Base-by-base conservation (phyloP, 768 basidiomycete genomes). In the Xerocomellus dryophilus region DNA sequence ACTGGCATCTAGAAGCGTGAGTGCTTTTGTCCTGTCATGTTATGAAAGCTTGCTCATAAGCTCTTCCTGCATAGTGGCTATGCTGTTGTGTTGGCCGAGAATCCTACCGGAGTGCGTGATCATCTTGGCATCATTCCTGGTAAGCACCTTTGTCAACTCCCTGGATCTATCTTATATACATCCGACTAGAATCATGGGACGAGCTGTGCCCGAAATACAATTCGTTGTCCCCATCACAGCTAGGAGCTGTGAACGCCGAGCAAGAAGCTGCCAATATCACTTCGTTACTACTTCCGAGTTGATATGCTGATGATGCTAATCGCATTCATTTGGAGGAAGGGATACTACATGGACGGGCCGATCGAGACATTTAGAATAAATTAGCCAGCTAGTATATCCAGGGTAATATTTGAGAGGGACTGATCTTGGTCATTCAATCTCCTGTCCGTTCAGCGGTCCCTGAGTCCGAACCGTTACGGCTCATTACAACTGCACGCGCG, bases 1-100 rank as follows among this genome's bases (percentile, higher is more conserved):
- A 70, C 21, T 68, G 67, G 68, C 68, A 68, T 43, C 48, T 68
- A 0, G 57, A 63, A 42, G 53, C 50, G 67, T 65, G 14, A 38
- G 67, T 54, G 10, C 27, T 42, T 14, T 20, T 11, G 5, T 9
- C 5, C 25, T 50, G 11, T n/a, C 9, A 11, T 11, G 21, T 42
- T 8, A 8, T 9, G 20, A 44, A 40, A 29, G 20, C 4, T 41
- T 46, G 32, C 31, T 53, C 14, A 56, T n/a, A 6, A 43, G 17
- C 31, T 23, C 5, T 43, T 15, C 15, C 25, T 25, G 6, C 25
- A 9, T 42, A 69, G 67, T 46, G 68, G 66, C 0, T 68, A 69
- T 5, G 66, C 61, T 40, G 25, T 70, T 4, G 64, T 68, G 7
- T 51, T 68, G 54, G 67, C 64, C 2, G 66, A 67, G 47, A 27